These are phyloP conservation scores for Yarrowia hollandica DNA, from an alignment of 805 yeast genomes.

Conservation along the genomic window DNA sequence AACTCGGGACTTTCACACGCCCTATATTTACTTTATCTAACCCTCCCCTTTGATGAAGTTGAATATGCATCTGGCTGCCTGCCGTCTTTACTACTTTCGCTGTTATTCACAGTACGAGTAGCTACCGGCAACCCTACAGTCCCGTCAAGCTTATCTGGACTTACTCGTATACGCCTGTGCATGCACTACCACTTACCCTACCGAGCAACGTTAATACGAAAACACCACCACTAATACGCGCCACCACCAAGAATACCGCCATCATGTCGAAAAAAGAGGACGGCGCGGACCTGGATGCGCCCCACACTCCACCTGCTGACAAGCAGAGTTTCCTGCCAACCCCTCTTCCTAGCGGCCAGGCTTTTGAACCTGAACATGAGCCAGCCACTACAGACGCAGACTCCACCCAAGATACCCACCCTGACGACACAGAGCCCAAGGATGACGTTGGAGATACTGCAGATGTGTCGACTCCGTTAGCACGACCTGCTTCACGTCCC, in stretches of 20 bases:
- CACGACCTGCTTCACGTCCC: not conserved
- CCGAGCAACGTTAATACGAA: conserved; percentile 28
- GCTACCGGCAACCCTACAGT: not conserved
- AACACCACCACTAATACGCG: conserved; percentile 29
- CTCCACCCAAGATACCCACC: conserved; percentile 5
- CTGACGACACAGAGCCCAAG: not conserved
- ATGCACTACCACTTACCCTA: conserved; percentile 27
- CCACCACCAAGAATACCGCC: conserved; percentile 2
- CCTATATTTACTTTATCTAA: too few relatives aligned
- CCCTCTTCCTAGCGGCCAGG: conserved; percentile 13
- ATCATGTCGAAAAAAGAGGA: conserved; percentile 14
- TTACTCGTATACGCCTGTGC: conserved; percentile 23
- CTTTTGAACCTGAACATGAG: conserved; percentile 6
- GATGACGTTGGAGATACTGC: not conserved
- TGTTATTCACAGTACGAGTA: too few relatives aligned
- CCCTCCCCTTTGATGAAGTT: too few relatives aligned
- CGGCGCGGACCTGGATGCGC: conserved; percentile 23
- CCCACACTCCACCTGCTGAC: conserved; percentile 21
- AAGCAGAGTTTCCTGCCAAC: conserved; percentile 24
- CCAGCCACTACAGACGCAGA: not conserved
- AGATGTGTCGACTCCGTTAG: conserved; percentile 1
- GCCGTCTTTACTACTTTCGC: too few relatives aligned
- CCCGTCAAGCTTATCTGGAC: conserved; percentile 24
- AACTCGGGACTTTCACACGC: not conserved
- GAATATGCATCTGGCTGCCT: too few relatives aligned